Base-by-base conservation (phyloP, 106 monocot genomes). In the Phalaenopsis aphrodite region DNA sequence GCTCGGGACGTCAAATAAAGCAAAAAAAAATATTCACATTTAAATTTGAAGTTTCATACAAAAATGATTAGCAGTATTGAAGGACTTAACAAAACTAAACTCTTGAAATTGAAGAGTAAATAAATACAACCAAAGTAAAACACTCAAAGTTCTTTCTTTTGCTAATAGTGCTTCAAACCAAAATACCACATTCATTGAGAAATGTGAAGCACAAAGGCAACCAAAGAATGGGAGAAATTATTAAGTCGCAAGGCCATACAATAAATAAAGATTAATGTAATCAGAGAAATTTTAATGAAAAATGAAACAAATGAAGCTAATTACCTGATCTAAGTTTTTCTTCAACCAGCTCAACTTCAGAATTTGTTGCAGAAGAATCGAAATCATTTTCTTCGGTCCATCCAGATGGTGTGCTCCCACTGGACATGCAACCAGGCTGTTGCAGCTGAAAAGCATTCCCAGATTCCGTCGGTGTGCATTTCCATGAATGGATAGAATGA, bases 311-410 rank as follows among this genome's bases (percentile, higher is more conserved):
- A 58, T 15, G 18, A 6, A 6, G 18, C 18, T 21, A 39, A 77
- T 56, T 76, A 76, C 76, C 76, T 47, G 49, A 23, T 61, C 57
- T 49, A 45, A 19, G 61, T 21, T 58, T 78, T 79, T 39, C 73
- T 83, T 78, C 83, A 46, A 42, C 78, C 18, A 23, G n/a, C 61
- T 61, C 79, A 46, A 43, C 42, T 43, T 80, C 88, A 39, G 85
- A 84, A 68, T 81, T 82, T 78, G 87, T 82, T 11, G 84, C 79
- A 66, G 79, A 79, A 79, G 93, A 87, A 61, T 83, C 83, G 61
- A 77, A 83, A 42, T 78, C 83, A 30, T 78, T 83, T 42, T 78
- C 83, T 57, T 83, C 83, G 72, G 78, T 78, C 72, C 57, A 57
- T 36, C 36, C 43, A 74, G 83, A 83, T 56, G 87, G 90, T 65